phyloP scores from a whole-genome alignment of 176 grass and related monocot genomes.

The Chloris gayana region DNA sequence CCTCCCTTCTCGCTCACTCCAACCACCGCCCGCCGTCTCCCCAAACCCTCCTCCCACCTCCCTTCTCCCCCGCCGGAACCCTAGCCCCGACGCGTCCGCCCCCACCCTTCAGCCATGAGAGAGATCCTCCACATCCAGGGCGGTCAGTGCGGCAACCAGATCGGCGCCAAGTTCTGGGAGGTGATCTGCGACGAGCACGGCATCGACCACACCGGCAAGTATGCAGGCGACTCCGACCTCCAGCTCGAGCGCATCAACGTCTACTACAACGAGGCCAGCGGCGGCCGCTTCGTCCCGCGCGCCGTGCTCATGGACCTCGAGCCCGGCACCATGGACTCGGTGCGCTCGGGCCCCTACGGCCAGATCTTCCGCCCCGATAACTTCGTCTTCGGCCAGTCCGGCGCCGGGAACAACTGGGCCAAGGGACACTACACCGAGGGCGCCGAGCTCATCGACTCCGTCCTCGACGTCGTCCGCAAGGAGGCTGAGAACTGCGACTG shows the following conservation, averaged over 20 bases:
- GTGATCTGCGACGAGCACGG: constrained; percentile 96
- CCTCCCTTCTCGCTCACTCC: not conserved
- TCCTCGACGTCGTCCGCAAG: constrained; percentile 90
- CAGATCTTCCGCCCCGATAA: constrained; percentile 96
- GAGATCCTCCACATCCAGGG: constrained; percentile 96
- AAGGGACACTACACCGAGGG: constrained; percentile 93
- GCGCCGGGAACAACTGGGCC: constrained; percentile 93
- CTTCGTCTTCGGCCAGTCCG: constrained; percentile 96
- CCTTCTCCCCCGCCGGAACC: constrained; percentile 8
- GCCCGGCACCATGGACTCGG: constrained; percentile 93
- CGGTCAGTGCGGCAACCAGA: constrained; percentile 96
- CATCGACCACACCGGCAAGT: constrained; percentile 84
- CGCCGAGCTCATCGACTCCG: constrained; percentile 82
- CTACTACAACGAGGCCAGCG: constrained; percentile 97
- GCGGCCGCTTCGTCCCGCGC: constrained; percentile 75
- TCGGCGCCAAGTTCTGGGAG: constrained; percentile 97
- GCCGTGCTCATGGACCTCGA: constrained; percentile 97
- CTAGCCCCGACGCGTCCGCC: constrained; percentile 10
- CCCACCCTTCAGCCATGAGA: constrained; percentile 53
- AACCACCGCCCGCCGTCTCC: constrained; percentile 4
- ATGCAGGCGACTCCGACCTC: constrained; percentile 74
- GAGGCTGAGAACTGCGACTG: constrained; percentile 98
- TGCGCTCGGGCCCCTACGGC: constrained; percentile 67
- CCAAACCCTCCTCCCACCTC: not conserved
- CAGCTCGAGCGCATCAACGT: constrained; percentile 96